phyloP scores from a whole-genome alignment of 1,284 basidiomycete species.

The Cutaneotrichosporon cavernicola region DNA sequence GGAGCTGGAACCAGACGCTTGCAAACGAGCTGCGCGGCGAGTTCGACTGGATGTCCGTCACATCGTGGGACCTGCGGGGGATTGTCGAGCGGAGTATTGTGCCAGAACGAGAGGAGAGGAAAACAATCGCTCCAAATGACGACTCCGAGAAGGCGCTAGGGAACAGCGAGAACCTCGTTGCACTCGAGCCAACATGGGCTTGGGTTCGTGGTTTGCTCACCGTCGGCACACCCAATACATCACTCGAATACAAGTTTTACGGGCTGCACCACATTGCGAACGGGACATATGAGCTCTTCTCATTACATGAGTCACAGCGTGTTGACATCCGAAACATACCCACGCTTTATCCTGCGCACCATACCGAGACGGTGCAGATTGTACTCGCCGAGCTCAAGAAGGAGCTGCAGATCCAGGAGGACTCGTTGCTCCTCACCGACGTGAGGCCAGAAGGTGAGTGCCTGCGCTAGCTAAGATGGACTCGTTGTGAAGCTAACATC shows the following conservation, averaged over 20 bases:
- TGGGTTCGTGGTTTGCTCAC: constrained; percentile 9
- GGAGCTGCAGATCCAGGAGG: constrained; percentile 38
- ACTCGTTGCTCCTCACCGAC: constrained; percentile 35
- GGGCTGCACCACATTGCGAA: constrained; percentile 74
- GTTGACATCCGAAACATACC: constrained; percentile 64
- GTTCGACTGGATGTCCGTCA: constrained; percentile 41
- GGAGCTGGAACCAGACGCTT: constrained; percentile 41
- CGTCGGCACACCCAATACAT: constrained; percentile 13
- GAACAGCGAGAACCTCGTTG: constrained; percentile 1
- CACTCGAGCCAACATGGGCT: constrained; percentile 7
- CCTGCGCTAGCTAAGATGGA: too few species aligned
- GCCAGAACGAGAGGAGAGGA: constrained; percentile 11
- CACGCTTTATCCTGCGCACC: constrained; percentile 51
- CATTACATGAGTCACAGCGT: constrained; percentile 59
- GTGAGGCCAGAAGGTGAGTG: constrained; percentile 41
- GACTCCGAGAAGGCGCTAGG: constrained; percentile 22
- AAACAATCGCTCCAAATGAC: constrained; percentile 42
- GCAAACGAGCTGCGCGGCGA: constrained; percentile 39
- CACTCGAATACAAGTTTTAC: constrained; percentile 45
- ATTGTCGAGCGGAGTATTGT: constrained; percentile 34
- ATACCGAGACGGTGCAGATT: constrained; percentile 62
- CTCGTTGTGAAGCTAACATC: constrained; percentile 3
- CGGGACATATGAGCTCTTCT: constrained; percentile 74
- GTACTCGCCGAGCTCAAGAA: constrained; percentile 65
- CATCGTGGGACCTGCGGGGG: constrained; percentile 45